Conservation (phyloP, 2,329 filamentous ascomycete species). For the Aspergillus vadensis region DNA sequence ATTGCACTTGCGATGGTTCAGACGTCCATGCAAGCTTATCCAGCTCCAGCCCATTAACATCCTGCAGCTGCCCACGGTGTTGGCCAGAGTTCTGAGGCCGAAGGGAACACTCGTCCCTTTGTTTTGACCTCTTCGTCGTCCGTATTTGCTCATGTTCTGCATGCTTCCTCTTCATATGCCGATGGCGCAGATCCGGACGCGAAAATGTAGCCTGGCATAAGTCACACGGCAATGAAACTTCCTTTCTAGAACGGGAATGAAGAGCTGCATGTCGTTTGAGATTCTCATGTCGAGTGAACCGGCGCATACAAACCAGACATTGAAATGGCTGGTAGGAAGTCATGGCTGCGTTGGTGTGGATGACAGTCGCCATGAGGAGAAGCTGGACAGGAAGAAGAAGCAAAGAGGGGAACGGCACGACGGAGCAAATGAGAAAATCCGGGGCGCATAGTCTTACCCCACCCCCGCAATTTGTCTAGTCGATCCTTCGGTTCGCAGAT, state of each 20-base stretch:
- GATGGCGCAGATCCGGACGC: constrained; percentile 42
- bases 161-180: constrained; percentile 49
- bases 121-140: constrained; percentile 7
- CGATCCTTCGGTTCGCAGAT: not conserved
- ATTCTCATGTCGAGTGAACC: constrained; percentile 46
- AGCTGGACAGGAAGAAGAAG: not conserved
- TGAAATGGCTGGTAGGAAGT: constrained; percentile 42
- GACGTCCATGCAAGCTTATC: no score
- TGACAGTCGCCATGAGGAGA: constrained; percentile 2
- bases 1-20: no score
- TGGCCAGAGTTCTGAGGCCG: constrained; percentile 2
- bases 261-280: constrained; percentile 47
- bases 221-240: constrained; percentile 37
- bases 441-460: constrained; percentile 5
- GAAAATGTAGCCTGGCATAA: constrained; percentile 47
- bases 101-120: not conserved
- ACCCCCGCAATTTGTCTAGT: not conserved
- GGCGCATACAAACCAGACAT: constrained; percentile 42
- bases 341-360: constrained; percentile 1
- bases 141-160: constrained; percentile 25
- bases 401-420: not conserved
- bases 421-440: constrained; percentile 6
- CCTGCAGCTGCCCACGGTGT: no score
- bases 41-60: not conserved
- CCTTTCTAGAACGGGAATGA: constrained; percentile 36